phyloP scores from a whole-genome alignment of 495 filamentous ascomycete genomes.

The Neurospora sp. region DNA sequence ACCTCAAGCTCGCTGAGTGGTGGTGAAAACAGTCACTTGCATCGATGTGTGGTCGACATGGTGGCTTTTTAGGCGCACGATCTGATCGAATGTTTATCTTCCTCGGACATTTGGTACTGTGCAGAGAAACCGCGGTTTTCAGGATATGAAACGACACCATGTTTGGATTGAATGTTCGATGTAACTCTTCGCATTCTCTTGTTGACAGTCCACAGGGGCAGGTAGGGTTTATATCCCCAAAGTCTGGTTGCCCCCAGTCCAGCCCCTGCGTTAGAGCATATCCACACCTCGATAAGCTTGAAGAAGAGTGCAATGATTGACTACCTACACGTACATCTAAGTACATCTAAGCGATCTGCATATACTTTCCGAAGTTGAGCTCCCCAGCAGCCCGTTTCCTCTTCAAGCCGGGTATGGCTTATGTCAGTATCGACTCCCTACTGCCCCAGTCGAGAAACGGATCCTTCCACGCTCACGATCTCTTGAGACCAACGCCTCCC shows the following conservation, averaged over 20 bases:
- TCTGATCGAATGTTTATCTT: neutral
- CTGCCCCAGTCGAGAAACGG: slow-evolving; percentile 54
- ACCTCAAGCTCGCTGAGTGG: neutral
- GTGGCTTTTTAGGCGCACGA: neutral
- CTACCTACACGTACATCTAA: too few relatives aligned
- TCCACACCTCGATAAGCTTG: neutral
- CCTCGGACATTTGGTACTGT: neutral
- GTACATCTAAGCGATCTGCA: neutral
- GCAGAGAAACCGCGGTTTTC: neutral
- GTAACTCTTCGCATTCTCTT: neutral
- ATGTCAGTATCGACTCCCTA: slow-evolving; percentile 6
- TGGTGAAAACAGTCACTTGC: neutral
- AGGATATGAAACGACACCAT: neutral
- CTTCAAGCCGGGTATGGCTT: slow-evolving; percentile 35
- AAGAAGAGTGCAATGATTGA: neutral
- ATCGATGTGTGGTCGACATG: neutral
- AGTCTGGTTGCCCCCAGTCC: neutral
- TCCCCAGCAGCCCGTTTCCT: slow-evolving; percentile 29
- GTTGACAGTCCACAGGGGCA: neutral
- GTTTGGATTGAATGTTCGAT: neutral
- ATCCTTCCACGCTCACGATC: slow-evolving; percentile 63
- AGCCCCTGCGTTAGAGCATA: neutral
- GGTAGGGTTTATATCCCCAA: neutral
- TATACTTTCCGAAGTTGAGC: neutral
- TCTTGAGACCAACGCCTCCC: slow-evolving; percentile 54